Base-by-base conservation (phyloP, 805 yeast genomes). In the Millerozyma miso region DNA sequence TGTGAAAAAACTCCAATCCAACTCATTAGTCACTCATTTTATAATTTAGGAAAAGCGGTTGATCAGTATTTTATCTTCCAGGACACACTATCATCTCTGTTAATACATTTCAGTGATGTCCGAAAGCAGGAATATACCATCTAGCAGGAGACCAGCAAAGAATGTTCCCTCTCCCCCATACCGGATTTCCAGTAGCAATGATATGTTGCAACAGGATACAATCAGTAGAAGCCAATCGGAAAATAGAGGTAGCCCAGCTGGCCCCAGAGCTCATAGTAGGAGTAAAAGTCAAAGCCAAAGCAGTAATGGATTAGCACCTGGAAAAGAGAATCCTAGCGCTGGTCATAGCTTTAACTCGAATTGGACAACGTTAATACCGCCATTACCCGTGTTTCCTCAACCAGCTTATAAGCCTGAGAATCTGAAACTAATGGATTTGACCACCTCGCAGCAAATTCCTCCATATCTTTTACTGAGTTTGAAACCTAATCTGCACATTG, bases 341-440 rank as follows among this genome's bases (percentile, higher is more conserved):
- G 17, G 16, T 5, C 38, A 18, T 15, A 14, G 10, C 10, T n/a
- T 12, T 10, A 35, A 16, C 18, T 43, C 56, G 7, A 52, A 58
- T 43, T 63, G 68, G 68, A 58, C 63, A 12, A 39, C 63, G 10
- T 51, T 64, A 33, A 65, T 65, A 16, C 69, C 71, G n/a, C 71
- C 69, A 12, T 46, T 62, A 52, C 64, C 63, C 12, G 29, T 54
- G 10, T 49, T 46, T 33, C 56, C 60, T 12, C 43, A 46, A 20
- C 43, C 51, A 3, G 43, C 52, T n/a, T 43, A 50, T 20, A 41
- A 43, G 20, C 45, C 45, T 13, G 47, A 51, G 42, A 42, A 15
- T n/a, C 14, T 7, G 17, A 15, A 32, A 13, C 6, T 32, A 13
- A 15, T 7, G 14, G 34, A n/a, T 32, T 15, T n/a, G 7, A 32